Base-by-base conservation (phyloP, 2,329 filamentous ascomycete genomes). In the Magnaporthiopsis incrustans region DNA sequence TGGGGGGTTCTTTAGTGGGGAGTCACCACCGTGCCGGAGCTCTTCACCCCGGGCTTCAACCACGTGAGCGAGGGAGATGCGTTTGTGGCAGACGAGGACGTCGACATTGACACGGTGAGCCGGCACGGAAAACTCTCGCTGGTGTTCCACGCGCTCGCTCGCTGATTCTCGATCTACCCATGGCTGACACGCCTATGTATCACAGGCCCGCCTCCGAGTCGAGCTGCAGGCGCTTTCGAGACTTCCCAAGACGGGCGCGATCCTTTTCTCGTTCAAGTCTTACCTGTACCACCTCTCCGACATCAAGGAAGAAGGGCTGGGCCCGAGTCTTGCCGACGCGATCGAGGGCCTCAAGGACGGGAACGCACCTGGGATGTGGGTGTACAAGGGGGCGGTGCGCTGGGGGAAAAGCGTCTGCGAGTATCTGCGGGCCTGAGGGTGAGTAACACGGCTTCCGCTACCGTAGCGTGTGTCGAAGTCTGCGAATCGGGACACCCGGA, bases 231-330 rank as follows among this genome's bases (percentile, higher is more conserved):
- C 81, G 0, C 67, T 85, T 35, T 81, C 76, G 1, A 76, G 82
- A 1, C 74, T 85, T 10, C 82, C 82, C 0, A 68, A 74, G 64
- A 81, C 78, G 0, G 69, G 70, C 3, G 78, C 79, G 0, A 70
- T 85, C 2, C 69, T 85, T 15, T 85, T 85, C 70, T 81, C 81
- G 12, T 83, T 85, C 74, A 84, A 85, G 72, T 84, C 82, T 0
- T 83, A 83, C 65, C 65, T 83, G 22, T 84, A 83, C 61, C 77
- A 79, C 0, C 65, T 85, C 0, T 66, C 70, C 11, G 75, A 82
- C 3, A 76, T 85, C 68, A 83, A 79, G 67, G 74, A 70, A 0
- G 82, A 85, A 61, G 82, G 80, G 0, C 69, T 78, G 1, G 82
- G 81, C 0, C 73, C 72, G 1, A 70, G 77, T 38, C 71, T 85